phyloP scores from a whole-genome alignment of 352 stramenopile genomes.

The Paralagenidium karlingii region DNA sequence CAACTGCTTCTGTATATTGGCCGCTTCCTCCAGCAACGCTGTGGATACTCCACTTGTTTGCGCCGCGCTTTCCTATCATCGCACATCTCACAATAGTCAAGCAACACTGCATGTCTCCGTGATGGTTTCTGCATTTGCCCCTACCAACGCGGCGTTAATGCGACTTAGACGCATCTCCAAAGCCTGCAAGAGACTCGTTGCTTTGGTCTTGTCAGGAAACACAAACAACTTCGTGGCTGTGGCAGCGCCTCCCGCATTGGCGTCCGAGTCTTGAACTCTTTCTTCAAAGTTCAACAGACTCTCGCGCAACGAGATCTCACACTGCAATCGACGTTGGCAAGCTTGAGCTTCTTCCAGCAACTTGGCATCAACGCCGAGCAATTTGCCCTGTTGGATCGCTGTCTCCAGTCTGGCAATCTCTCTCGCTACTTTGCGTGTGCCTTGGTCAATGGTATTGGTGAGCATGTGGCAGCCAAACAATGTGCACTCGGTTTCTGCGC shows the following conservation, averaged over 20 bases:
- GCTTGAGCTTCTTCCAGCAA: constrained; percentile 24
- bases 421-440: constrained; percentile 26
- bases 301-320: constrained; percentile 52
- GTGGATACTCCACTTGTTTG: constrained; percentile 35
- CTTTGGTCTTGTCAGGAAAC: constrained; percentile 33
- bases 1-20: constrained; percentile 47
- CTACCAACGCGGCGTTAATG: background rate
- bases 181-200: constrained; percentile 47
- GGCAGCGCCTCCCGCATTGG: too few species aligned
- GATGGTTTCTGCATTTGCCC: too few species aligned
- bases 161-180: constrained; percentile 40
- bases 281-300: constrained; percentile 33
- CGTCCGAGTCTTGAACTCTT: too few species aligned
- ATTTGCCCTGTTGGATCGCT: constrained; percentile 36
- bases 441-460: too few species aligned
- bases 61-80: constrained; percentile 18
- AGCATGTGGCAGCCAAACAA: constrained; percentile 67
- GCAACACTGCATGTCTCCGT: too few species aligned
- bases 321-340: constrained; percentile 42
- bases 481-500: constrained; percentile 63
- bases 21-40: constrained; percentile 42
- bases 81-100: too few species aligned
- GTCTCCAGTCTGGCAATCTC: constrained; percentile 55
- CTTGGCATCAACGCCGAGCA: constrained; percentile 36
- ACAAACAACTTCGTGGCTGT: constrained; percentile 12